Evolutionary conservation across 2,329 filamentous ascomycete genomes (phyloP), one percentile per base, ranked within the genome.

Genomic region (Colletotrichum lentis): DNA sequence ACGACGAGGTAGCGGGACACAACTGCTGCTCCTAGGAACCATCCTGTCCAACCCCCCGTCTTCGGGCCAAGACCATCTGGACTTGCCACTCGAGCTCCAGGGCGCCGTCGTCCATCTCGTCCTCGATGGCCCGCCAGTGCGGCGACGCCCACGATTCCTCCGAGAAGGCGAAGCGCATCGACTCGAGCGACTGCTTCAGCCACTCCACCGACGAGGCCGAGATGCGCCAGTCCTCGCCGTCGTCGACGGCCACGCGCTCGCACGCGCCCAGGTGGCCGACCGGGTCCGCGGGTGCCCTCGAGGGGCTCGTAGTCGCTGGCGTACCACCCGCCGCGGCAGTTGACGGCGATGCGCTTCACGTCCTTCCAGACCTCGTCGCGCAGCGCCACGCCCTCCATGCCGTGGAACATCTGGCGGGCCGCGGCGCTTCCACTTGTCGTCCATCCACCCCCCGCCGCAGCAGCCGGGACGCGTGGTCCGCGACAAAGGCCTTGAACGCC

Each of bases 21-120:
- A n/a, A n/a, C n/a, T n/a, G n/a, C n/a, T n/a, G n/a, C n/a, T n/a
- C n/a, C n/a, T n/a, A n/a, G n/a, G n/a, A n/a, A n/a, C n/a, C n/a
- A n/a, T n/a, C n/a, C n/a, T n/a, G n/a, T n/a, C n/a, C n/a, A n/a
- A n/a, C n/a, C n/a, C n/a, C n/a, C n/a, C 53, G 47, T 60, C 47
- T 67, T 10, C 59, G 24, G 5, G 64, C 64, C 11, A 64, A 47
- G 6, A 58, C 54, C 60, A 64, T 67, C 10, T 64, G 60, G 22
- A 67, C 64, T 37, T 67, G 64, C 60, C 64, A 67, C 22, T 58
- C 20, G 24, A 67, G 35, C 11, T 67, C 53, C 39, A 64, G 18
- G 6, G 60, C 37, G 5, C 46, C 60, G 3, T 27, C 35, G 4
- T 41, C 46, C 35, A 62, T 41, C 6, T 54, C 59, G 8, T 49